phyloP scores from a whole-genome alignment of 352 stramenopile genomes.

The Globisporangium parvum region DNA sequence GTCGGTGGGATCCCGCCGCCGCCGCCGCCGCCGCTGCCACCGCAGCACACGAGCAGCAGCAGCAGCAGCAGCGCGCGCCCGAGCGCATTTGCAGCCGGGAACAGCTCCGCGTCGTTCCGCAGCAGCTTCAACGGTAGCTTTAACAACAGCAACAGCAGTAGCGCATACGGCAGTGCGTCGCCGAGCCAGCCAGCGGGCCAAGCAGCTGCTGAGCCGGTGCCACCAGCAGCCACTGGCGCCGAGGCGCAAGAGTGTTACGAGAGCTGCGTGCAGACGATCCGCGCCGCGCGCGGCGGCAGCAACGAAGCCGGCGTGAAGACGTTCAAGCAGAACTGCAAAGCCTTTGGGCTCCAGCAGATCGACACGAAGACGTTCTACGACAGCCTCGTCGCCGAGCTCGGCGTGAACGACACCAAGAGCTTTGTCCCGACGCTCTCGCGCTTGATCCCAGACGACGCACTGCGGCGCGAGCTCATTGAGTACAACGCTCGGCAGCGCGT shows the following conservation, averaged over 20 bases:
- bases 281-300: constrained; percentile 32
- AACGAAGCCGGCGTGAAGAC: constrained; percentile 51
- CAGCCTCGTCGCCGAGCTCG: constrained; percentile 44
- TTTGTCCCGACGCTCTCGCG: constrained; percentile 48
- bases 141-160: constrained; percentile 8
- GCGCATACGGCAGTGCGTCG: constrained; percentile 4
- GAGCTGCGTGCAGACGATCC: constrained; percentile 50
- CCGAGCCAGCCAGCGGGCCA: constrained; percentile 8
- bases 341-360: constrained; percentile 50
- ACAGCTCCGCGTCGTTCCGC: constrained; percentile 15
- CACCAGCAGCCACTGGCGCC: constrained; percentile 33
- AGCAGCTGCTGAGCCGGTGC: constrained; percentile 26
- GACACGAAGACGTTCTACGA: constrained; percentile 47
- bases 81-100: constrained; percentile 12
- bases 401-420: constrained; percentile 22
- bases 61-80: constrained; percentile 4
- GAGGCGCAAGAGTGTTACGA: constrained; percentile 58
- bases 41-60: background rate
- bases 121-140: constrained; percentile 14
- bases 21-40: background rate
- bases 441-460: constrained; percentile 46
- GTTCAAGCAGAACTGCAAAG: constrained; percentile 63
- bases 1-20: constrained; percentile 1
- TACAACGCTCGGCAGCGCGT: constrained; percentile 35
- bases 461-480: constrained; percentile 41